Conservation (phyloP, 169 alveolate species). For the Besnoitia besnoiti region DNA sequence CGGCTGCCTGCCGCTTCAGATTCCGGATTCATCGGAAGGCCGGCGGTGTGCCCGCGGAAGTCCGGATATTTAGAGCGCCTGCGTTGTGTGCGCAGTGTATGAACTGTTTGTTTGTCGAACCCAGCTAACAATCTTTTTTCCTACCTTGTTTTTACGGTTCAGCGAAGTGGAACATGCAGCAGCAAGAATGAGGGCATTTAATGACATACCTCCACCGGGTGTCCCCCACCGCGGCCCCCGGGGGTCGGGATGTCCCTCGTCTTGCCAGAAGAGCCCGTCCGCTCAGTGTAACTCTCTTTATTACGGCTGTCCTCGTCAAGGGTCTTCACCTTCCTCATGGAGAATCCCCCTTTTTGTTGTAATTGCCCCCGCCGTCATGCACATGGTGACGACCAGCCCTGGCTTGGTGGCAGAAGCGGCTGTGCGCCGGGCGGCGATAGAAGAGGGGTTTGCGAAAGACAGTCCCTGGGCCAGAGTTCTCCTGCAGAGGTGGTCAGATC, state of each 20-base stretch:
- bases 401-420: background rate
- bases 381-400: background rate
- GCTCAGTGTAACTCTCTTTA: background rate
- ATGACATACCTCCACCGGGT: too few relatives aligned
- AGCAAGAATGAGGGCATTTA: too few relatives aligned
- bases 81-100: too few relatives aligned
- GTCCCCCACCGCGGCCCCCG: background rate
- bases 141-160: too few relatives aligned
- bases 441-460: slow-evolving; percentile 4
- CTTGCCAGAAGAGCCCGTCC: background rate
- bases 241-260: background rate
- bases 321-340: background rate
- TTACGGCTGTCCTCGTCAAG: background rate
- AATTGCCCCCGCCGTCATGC: background rate
- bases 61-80: too few relatives aligned
- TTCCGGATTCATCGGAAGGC: too few relatives aligned
- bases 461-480: background rate
- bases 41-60: too few relatives aligned
- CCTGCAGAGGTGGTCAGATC: slow-evolving; percentile 1
- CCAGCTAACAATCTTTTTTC: too few relatives aligned
- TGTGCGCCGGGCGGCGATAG: background rate
- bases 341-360: background rate
- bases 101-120: too few relatives aligned
- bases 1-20: too few relatives aligned
- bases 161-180: too few relatives aligned